phyloP scores from a whole-genome alignment of 345 rosid species.

The Rhodomyrtus tomentosa region DNA sequence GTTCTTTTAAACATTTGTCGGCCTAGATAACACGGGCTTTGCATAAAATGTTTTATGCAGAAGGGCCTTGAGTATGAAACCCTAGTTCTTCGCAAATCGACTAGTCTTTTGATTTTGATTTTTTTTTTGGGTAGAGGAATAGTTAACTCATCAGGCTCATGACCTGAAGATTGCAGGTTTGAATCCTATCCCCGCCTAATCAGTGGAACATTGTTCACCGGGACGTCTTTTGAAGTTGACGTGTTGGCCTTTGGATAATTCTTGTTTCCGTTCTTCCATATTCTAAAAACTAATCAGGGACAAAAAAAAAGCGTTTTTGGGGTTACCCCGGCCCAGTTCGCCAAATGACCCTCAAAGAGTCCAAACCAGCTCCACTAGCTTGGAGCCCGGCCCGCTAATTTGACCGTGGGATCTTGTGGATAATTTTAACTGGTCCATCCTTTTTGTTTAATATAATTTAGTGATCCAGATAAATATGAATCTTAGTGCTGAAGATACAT shows the following conservation, averaged over 20 bases:
- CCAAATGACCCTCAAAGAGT: background rate
- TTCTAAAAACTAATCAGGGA: background rate
- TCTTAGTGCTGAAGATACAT: background rate
- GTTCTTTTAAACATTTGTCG: background rate
- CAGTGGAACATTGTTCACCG: too few species aligned
- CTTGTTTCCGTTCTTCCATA: background rate
- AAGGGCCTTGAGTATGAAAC: background rate
- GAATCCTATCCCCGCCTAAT: too few species aligned
- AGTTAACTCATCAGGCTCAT: too few species aligned
- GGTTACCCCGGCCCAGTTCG: background rate
- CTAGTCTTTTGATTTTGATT: background rate
- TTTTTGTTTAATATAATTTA: background rate
- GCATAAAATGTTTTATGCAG: background rate
- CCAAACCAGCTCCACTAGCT: background rate
- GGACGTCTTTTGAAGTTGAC: background rate
- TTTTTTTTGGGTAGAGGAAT: too few species aligned
- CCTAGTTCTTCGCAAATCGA: background rate
- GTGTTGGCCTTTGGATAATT: too few species aligned
- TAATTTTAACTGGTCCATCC: background rate
- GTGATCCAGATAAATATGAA: background rate
- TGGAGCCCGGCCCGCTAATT: background rate
- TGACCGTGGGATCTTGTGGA: background rate
- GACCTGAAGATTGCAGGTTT: too few species aligned
- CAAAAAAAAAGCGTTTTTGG: background rate
- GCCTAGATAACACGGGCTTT: background rate